Conservation (phyloP, 148 eudicot genomes). For the Silene uniflora region DNA sequence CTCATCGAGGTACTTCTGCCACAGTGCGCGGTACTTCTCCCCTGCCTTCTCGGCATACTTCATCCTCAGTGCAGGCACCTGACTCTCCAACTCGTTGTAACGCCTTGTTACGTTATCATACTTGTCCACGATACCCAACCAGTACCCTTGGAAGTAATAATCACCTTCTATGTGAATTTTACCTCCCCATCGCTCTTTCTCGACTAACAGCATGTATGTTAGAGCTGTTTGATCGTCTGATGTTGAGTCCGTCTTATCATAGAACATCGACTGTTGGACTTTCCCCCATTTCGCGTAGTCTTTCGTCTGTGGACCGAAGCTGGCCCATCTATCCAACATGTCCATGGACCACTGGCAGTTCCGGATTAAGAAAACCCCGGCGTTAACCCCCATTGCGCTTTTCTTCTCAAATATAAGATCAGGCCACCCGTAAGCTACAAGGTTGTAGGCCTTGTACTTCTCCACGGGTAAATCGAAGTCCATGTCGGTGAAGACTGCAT, state of each 20-base stretch:
- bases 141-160: slow-evolving; percentile 72
- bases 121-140: slow-evolving; percentile 53
- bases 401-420: slow-evolving; percentile 32
- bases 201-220: slow-evolving; percentile 51
- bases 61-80: slow-evolving; percentile 32
- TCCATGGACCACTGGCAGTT: slow-evolving; percentile 89
- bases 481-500: slow-evolving; percentile 84
- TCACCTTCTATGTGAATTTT: slow-evolving; percentile 60
- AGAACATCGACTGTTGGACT: slow-evolving; percentile 30
- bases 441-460: slow-evolving; percentile 49
- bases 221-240: slow-evolving; percentile 79
- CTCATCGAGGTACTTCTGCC: slow-evolving; percentile 35
- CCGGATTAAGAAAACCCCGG: slow-evolving; percentile 68
- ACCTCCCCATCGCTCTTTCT: slow-evolving; percentile 49
- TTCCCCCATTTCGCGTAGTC: slow-evolving; percentile 65
- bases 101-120: slow-evolving; percentile 38
- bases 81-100: slow-evolving; percentile 32
- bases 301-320: slow-evolving; percentile 65
- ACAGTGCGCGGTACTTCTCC: slow-evolving; percentile 17
- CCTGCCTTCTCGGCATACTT: slow-evolving; percentile 62
- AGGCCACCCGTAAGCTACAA: slow-evolving; percentile 65
- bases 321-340: slow-evolving; percentile 60
- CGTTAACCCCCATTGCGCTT: slow-evolving; percentile 69
- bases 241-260: slow-evolving; percentile 52
- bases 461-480: slow-evolving; percentile 64